phyloP scores from a whole-genome alignment of 352 stramenopile genomes.

The Globisporangium sylvaticum region DNA sequence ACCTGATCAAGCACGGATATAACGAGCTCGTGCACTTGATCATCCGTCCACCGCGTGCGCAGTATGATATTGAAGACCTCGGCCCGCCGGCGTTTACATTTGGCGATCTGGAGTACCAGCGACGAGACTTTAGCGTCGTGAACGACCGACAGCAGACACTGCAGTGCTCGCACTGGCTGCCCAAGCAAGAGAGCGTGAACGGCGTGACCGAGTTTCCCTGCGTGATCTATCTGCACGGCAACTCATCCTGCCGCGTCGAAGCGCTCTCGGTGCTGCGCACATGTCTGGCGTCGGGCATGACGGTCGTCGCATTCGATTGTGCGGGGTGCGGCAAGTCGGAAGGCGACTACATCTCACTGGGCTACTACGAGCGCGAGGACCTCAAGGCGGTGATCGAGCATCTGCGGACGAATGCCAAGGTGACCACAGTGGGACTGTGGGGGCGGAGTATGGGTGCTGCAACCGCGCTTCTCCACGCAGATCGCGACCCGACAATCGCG shows the following conservation, averaged over 20 bases:
- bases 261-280: constrained; percentile 88
- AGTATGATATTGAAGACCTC: constrained; percentile 90
- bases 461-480: constrained; percentile 96
- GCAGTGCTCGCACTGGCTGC: constrained; percentile 95
- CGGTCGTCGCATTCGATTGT: constrained; percentile 97
- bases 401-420: constrained; percentile 85
- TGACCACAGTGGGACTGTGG: constrained; percentile 96
- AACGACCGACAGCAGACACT: constrained; percentile 84
- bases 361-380: constrained; percentile 94
- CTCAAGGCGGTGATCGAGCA: constrained; percentile 90
- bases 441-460: constrained; percentile 97
- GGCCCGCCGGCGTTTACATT: constrained; percentile 91
- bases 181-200: constrained; percentile 33
- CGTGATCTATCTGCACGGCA: constrained; percentile 98
- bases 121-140: constrained; percentile 89
- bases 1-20: constrained; percentile 88
- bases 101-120: constrained; percentile 76
- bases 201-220: constrained; percentile 62
- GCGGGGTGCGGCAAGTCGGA: constrained; percentile 94
- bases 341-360: constrained; percentile 97
- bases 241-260: constrained; percentile 94
- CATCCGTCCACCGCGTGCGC: constrained; percentile 92
- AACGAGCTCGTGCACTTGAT: constrained; percentile 96
- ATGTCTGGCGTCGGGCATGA: constrained; percentile 91
- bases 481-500: constrained; percentile 95